These are phyloP conservation scores for Xerocomus cyaneibrunnescens DNA, from an alignment of 1,284 basidiomycete genomes.

Conservation along the genomic window DNA sequence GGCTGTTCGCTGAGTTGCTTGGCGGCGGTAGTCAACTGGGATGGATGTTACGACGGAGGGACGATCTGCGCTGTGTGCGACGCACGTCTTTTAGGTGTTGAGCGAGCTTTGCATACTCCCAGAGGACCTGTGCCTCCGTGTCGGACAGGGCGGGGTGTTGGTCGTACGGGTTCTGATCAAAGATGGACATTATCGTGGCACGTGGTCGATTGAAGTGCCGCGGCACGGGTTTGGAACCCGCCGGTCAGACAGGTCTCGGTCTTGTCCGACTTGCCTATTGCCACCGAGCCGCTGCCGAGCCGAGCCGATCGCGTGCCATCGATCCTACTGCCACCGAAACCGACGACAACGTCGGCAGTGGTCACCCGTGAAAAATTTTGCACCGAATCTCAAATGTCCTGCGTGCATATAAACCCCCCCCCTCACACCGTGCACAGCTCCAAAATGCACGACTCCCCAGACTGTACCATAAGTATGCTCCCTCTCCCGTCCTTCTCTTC, in stretches of 20 bases:
- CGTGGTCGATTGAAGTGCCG: slow-evolving; percentile 1
- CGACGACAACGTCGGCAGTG: background rate
- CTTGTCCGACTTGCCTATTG: background rate
- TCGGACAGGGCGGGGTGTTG: slow-evolving; percentile 60
- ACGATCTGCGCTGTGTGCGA: background rate
- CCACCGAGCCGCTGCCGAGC: background rate
- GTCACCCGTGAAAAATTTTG: background rate
- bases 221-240: background rate
- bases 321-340: background rate
- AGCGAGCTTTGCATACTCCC: slow-evolving; percentile 78
- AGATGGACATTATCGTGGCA: slow-evolving; percentile 18
- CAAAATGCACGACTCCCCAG: slow-evolving; percentile 51
- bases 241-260: background rate
- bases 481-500: background rate
- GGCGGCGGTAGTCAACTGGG: slow-evolving; percentile 57
- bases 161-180: slow-evolving; percentile 65
- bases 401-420: background rate
- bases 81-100: slow-evolving; percentile 69
- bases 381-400: background rate
- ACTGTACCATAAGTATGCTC: slow-evolving; percentile 67
- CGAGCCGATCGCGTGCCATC: background rate
- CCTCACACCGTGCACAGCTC: too few relatives aligned
- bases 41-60: background rate
- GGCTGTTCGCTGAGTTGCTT: slow-evolving; percentile 64
- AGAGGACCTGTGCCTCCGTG: slow-evolving; percentile 69